phyloP scores from a whole-genome alignment of 140 eudicot species.

The Erigeron philadelphicus region DNA sequence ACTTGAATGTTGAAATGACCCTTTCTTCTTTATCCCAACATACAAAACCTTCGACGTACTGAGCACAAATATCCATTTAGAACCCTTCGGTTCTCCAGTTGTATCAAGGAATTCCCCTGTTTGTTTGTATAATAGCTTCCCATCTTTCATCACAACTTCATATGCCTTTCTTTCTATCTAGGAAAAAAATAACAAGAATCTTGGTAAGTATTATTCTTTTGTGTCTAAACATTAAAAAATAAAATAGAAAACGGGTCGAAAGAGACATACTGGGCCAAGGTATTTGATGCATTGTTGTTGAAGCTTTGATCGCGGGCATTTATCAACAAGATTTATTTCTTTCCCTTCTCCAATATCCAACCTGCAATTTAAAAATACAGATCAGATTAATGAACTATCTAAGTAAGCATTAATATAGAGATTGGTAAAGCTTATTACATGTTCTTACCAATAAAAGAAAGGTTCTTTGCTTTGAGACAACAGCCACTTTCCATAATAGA shows the following conservation, averaged over 20 bases:
- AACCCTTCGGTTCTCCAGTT: slow-evolving; percentile 42
- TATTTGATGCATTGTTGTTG: slow-evolving; percentile 96
- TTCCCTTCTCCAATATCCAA: slow-evolving; percentile 95
- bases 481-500: slow-evolving; percentile 80
- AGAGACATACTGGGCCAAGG: slow-evolving; percentile 78
- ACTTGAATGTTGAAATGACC: slow-evolving; percentile 92
- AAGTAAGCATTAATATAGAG: neutral
- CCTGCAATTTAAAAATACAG: slow-evolving; percentile 38
- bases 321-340: slow-evolving; percentile 70
- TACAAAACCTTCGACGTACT: slow-evolving; percentile 72
- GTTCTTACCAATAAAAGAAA: slow-evolving; percentile 88
- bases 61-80: slow-evolving; percentile 93
- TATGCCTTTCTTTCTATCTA: slow-evolving; percentile 81
- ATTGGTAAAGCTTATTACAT: neutral
- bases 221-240: neutral
- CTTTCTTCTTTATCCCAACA: slow-evolving; percentile 79
- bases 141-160: slow-evolving; percentile 66
- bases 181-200: slow-evolving; percentile 3
- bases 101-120: slow-evolving; percentile 63
- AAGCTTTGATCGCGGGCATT: slow-evolving; percentile 77
- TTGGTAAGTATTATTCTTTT: slow-evolving; percentile 18
- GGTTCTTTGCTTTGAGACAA: slow-evolving; percentile 86
- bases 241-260: neutral
- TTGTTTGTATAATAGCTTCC: slow-evolving; percentile 60
- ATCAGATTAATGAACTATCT: slow-evolving; percentile 20